phyloP scores from a whole-genome alignment of 2,329 filamentous ascomycete genomes.

The Aspergillus proliferans region DNA sequence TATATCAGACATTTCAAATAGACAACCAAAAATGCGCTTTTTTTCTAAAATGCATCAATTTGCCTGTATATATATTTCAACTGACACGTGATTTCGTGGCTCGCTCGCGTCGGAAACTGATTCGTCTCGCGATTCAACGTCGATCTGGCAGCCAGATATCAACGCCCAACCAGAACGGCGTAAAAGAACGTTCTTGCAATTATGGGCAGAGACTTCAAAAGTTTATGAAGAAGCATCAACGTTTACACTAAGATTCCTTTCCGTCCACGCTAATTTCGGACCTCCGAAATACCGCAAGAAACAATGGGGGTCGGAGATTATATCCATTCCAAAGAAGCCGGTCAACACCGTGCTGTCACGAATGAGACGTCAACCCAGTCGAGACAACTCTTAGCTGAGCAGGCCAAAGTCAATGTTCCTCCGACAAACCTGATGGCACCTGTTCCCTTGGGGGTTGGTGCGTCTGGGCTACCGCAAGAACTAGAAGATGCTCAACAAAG shows the following conservation, averaged over 20 bases:
- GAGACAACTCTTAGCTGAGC: conserved; percentile 28
- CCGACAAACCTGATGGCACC: conserved; percentile 18
- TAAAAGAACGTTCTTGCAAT: background rate
- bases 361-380: conserved; percentile 19
- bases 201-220: background rate
- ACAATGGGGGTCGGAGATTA: conserved; percentile 39
- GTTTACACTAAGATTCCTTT: background rate
- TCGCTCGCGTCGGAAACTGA: conserved; percentile 15
- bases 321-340: conserved; percentile 33
- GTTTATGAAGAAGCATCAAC: background rate
- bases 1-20: no score
- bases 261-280: background rate
- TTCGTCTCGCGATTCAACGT: background rate
- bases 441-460: conserved; percentile 7
- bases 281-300: conserved; percentile 2
- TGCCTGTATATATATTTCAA: background rate
- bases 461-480: conserved; percentile 13
- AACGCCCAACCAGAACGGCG: background rate
- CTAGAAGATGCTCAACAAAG: conserved; percentile 13
- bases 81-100: conserved; percentile 27
- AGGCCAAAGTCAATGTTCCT: conserved; percentile 31
- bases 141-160: background rate
- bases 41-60: no score
- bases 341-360: conserved; percentile 20
- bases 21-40: no score